Evolutionary conservation across 208 protist genomes (phyloP), one percentile per base, ranked within the genome.

Genomic region (Trypanosoma cruzi): DNA sequence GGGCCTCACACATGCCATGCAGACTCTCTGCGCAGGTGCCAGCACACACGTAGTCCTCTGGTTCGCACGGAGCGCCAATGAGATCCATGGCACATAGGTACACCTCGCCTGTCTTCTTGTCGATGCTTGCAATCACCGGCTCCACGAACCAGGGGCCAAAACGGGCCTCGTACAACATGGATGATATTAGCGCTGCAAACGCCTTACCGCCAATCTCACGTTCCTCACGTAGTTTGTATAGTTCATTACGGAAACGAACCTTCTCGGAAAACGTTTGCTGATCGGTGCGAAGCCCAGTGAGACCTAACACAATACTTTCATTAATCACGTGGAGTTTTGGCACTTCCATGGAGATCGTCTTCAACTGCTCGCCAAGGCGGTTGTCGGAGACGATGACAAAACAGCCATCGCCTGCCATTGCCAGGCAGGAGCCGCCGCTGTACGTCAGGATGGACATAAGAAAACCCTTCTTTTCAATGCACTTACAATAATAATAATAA

Each of bases 91-190:
- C 90, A 70, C 79, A 94, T 26, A 99, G 84, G 75, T 97, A 99
- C 63, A 99, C 98, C 68, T 98, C 90, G 40, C 92, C 92, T 0
- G 84, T 95, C 44, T 94, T 80, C 60, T 94, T 87, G 76, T 99
- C 88, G 14, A 99, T 90, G 70, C 98, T 99, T 48, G 88, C 97
- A 64, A 99, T 95, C 22, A 99, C 92, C 16, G 98, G 98, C 82
- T 99, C 97, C 22, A 98, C 85, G 71, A 99, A 99, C 84, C 98
- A 99, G 29, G 98, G 98, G 20, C 98, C 98, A 68, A 99, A 99
- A 68, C 99, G 86, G 11, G 90, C 90, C 71, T 96, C 91, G 72
- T 97, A 97, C 42, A 97, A 80, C 85, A 97, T 92, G 32, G 93
- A 92, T 18, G 80, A 59, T 26, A 98, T 71, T 62, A 98, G 77